These are phyloP conservation scores for Myxozyma udenii DNA, from an alignment of 805 yeast species.

Conservation along the genomic window DNA sequence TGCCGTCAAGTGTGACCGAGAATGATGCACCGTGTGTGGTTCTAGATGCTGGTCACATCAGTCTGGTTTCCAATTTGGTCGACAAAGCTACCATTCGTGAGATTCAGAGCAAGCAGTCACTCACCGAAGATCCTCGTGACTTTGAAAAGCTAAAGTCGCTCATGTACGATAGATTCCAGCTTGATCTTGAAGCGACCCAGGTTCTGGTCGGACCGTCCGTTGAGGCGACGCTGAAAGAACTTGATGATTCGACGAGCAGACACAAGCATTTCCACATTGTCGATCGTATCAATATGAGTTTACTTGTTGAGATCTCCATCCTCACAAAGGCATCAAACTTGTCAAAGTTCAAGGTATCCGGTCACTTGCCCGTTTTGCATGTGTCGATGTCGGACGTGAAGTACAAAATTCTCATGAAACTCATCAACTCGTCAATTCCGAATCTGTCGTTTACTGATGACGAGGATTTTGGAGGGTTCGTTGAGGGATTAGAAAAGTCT, in stretches of 20 bases:
- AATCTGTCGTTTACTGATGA: slow-evolving; percentile 34
- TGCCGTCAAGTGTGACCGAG: slow-evolving; percentile 76
- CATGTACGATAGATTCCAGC: slow-evolving; percentile 84
- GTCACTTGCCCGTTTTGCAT: slow-evolving; percentile 67
- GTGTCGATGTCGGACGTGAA: slow-evolving; percentile 83
- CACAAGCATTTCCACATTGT: slow-evolving; percentile 59
- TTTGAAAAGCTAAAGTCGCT: slow-evolving; percentile 71
- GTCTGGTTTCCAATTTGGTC: slow-evolving; percentile 75
- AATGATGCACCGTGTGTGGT: slow-evolving; percentile 87
- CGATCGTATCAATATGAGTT: slow-evolving; percentile 70
- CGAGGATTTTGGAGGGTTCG: slow-evolving; percentile 4
- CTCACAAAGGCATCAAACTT: slow-evolving; percentile 74
- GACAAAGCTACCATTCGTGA: slow-evolving; percentile 65
- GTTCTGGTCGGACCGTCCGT: slow-evolving; percentile 75
- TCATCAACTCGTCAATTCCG: slow-evolving; percentile 70
- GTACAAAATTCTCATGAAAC: slow-evolving; percentile 79
- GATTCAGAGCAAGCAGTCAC: slow-evolving; percentile 57
- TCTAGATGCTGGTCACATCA: slow-evolving; percentile 93
- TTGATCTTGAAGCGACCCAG: slow-evolving; percentile 80
- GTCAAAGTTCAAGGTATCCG: slow-evolving; percentile 70
- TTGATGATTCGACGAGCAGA: slow-evolving; percentile 44
- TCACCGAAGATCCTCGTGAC: slow-evolving; percentile 58
- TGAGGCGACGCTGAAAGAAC: slow-evolving; percentile 69
- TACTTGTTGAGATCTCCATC: slow-evolving; percentile 77
- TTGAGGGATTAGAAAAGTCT: slow-evolving; percentile 3